Conservation (phyloP, 768 basidiomycete genomes). For the Suillus placidus region DNA sequence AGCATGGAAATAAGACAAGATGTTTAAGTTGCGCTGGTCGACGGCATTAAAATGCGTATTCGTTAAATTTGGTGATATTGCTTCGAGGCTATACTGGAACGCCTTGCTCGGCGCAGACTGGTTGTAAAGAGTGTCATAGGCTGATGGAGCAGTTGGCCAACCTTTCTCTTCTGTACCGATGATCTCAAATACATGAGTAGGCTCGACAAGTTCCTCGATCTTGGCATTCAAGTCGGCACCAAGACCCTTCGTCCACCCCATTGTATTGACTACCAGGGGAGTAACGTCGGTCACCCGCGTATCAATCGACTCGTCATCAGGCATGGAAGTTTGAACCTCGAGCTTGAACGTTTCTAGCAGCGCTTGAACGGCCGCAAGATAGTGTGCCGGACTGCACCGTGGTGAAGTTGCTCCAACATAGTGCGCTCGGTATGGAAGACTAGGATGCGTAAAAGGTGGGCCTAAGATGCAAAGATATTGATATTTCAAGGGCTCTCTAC, state of each 20-base stretch:
- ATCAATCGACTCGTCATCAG: conserved; percentile 33
- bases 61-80: conserved; percentile 42
- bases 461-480: conserved; percentile 50
- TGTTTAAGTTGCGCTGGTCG: conserved; percentile 71
- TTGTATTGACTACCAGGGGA: conserved; percentile 91
- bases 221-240: conserved; percentile 76
- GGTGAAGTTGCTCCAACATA: conserved; percentile 83
- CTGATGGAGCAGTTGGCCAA: conserved; percentile 20
- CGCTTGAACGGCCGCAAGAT: conserved; percentile 68
- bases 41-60: conserved; percentile 41
- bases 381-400: conserved; percentile 72
- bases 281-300: conserved; percentile 56
- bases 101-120: background rate
- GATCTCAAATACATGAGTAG: conserved; percentile 40
- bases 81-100: conserved; percentile 34
- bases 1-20: conserved; percentile 80
- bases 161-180: conserved; percentile 24
- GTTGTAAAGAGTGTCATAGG: conserved; percentile 13
- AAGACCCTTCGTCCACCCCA: conserved; percentile 96
- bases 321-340: conserved; percentile 55
- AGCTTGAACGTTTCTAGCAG: conserved; percentile 68
- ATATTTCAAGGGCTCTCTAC: background rate
- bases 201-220: conserved; percentile 67
- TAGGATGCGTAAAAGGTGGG: conserved; percentile 86
- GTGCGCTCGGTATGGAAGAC: conserved; percentile 71